A percentile compares a stretch with the other conserved stretches of the same genome.
Evolutionary conservation across 495 filamentous ascomycete species (phyloP).

Genomic region (Extremus antarcticus): DNA sequence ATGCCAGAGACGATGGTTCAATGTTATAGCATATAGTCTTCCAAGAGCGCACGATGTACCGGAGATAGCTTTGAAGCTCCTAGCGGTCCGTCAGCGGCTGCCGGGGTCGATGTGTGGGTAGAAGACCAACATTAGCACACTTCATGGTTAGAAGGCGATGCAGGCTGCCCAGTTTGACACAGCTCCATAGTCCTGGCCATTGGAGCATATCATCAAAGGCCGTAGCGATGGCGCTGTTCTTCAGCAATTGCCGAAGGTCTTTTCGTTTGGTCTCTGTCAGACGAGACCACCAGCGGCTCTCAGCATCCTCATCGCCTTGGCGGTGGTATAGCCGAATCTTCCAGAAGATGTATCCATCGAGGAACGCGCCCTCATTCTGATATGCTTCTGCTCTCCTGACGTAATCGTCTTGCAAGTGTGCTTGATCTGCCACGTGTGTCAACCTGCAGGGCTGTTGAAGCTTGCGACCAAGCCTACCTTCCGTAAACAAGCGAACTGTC

Average conservation of each 20-base stretch:
- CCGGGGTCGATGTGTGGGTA: not conserved
- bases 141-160: slow-evolving; percentile 10
- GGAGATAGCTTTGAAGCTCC: slow-evolving; percentile 5
- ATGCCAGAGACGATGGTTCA: too few species aligned
- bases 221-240: not conserved
- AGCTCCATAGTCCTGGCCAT: slow-evolving; percentile 6
- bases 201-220: slow-evolving; percentile 2
- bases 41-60: not conserved
- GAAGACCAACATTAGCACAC: slow-evolving; percentile 12
- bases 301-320: not conserved
- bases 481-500: too few species aligned
- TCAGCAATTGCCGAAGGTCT: not conserved
- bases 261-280: not conserved
- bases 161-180: slow-evolving; percentile 1
- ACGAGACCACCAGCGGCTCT: not conserved
- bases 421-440: too few species aligned
- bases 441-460: too few species aligned
- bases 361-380: too few species aligned
- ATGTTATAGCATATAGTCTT: not conserved
- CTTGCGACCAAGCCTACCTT: too few species aligned
- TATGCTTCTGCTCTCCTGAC: too few species aligned
- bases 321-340: too few species aligned
- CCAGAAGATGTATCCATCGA: too few species aligned
- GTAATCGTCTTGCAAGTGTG: too few species aligned
- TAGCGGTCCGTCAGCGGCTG: not conserved